These are phyloP conservation scores for Xerophyta viscosa DNA, from an alignment of 106 monocot species.

Conservation along the genomic window DNA sequence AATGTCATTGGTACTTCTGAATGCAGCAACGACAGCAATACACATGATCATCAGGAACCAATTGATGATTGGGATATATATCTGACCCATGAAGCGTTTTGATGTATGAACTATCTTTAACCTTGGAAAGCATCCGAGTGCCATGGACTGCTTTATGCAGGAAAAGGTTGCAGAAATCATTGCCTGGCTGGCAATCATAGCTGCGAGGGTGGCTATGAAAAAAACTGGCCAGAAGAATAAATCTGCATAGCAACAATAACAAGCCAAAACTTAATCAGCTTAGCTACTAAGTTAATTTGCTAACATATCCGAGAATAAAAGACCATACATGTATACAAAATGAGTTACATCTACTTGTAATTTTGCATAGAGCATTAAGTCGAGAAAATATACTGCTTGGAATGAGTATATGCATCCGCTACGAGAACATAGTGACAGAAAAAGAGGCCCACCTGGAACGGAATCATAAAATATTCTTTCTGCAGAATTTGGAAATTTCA, in stretches of 20 bases:
- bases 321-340: too few species aligned
- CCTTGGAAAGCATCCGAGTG: conserved; percentile 91
- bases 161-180: conserved; percentile 98
- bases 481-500: conserved; percentile 45
- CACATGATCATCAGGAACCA: conserved; percentile 97
- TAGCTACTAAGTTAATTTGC: too few species aligned
- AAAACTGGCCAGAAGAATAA: conserved; percentile 81
- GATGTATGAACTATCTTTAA: conserved; percentile 84
- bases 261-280: neutral
- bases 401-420: too few species aligned
- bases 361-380: too few species aligned
- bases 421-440: too few species aligned
- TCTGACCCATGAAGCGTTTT: conserved; percentile 72
- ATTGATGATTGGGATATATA: conserved; percentile 84
- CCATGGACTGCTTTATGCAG: conserved; percentile 92
- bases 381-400: too few species aligned
- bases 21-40: conserved; percentile 67
- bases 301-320: too few species aligned
- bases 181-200: conserved; percentile 93
- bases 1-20: conserved; percentile 78
- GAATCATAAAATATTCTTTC: conserved; percentile 87
- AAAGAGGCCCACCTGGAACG: conserved; percentile 57
- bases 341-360: too few species aligned
- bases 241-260: conserved; percentile 14
- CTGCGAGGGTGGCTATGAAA: conserved; percentile 84